Base-by-base conservation (phyloP, 768 basidiomycete genomes). In the Naganishia friedmannii region DNA sequence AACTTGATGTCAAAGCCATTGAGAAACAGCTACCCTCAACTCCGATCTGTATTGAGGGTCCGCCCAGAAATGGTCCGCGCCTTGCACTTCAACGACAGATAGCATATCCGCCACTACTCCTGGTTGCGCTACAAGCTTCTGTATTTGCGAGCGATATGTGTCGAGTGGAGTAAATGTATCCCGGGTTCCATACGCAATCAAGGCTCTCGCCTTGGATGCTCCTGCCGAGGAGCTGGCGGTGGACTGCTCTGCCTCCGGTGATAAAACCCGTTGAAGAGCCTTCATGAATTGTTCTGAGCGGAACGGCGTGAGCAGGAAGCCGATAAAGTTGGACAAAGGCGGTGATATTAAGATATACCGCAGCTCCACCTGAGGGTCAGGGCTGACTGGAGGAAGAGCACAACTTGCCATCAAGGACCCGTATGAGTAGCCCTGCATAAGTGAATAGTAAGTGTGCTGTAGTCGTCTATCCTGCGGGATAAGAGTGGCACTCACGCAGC, bases 331-430 rank as follows among this genome's bases (percentile, higher is more conserved):
- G 13, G 60, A 63, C 31, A 72, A 19, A 28, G 71, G 71, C 19
- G 71, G 71, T 3, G 71, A 72, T 28, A 72, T 48, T 32, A 72
- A 67, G 29, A 72, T 39, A 32, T 72, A 68, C 42, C 58, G 54
- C 46, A 63, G 28, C 0, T 45, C 21, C 2, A 71, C 39, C 9
- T 31, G 31, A 15, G 26, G 7, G 21, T 23, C 28, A 28, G 45
- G 23, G 17, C 8, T 2, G 42, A 39, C 37, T 3, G 12, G 29
- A 60, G 67, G 26, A 39, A 57, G 34, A 15, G 57, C 45, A 32
- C 37, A 28, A 23, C 45, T 21, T 10, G 71, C 67, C 53, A 68
- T 39, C 12, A 72, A 53, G 13, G 67, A 17, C 5, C 71, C 71
- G 28, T 53, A 67, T 8, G 71, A 72, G 54, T 72, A 72, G 15